Conservation (phyloP, 371 early-diverging fungal species). For the Circinella umbellata region DNA sequence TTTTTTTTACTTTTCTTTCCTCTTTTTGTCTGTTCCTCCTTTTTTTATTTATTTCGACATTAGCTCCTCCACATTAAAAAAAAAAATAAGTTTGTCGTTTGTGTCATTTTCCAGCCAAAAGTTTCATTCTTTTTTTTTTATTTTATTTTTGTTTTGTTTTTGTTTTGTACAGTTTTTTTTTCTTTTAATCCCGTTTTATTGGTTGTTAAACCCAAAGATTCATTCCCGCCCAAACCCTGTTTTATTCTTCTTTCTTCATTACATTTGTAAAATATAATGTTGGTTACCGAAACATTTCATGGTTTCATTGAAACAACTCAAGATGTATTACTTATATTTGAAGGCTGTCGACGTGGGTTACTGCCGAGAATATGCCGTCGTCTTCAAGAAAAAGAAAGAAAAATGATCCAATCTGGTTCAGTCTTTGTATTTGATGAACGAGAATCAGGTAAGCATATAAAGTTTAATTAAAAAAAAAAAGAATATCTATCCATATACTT, state of each 20-base stretch:
- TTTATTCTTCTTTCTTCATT: background rate
- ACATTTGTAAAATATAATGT: slow-evolving; percentile 18
- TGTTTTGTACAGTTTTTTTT: background rate
- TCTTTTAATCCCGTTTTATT: slow-evolving; percentile 8
- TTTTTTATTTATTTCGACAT: slow-evolving; percentile 20
- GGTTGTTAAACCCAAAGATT: background rate
- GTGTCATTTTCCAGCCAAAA: no score
- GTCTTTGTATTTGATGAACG: slow-evolving; percentile 77
- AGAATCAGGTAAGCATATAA: slow-evolving; percentile 45
- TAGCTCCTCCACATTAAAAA: slow-evolving; percentile 16
- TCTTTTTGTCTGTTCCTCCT: slow-evolving; percentile 6
- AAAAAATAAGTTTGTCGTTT: background rate
- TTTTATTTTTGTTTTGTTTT: no score
- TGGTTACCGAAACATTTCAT: slow-evolving; percentile 52
- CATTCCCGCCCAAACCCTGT: no score
- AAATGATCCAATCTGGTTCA: slow-evolving; percentile 64
- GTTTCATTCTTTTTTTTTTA: no score
- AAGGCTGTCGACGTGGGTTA: slow-evolving; percentile 65
- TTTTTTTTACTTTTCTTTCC: background rate
- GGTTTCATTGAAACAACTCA: slow-evolving; percentile 60
- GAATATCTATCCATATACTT: background rate
- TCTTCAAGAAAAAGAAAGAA: slow-evolving; percentile 64
- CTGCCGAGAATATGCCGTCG: slow-evolving; percentile 66
- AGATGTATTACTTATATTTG: slow-evolving; percentile 72
- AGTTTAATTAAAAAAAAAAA: no score